These are phyloP conservation scores for Colletotrichum sp. DNA, from an alignment of 2,329 filamentous ascomycete species.

Conservation along the genomic window DNA sequence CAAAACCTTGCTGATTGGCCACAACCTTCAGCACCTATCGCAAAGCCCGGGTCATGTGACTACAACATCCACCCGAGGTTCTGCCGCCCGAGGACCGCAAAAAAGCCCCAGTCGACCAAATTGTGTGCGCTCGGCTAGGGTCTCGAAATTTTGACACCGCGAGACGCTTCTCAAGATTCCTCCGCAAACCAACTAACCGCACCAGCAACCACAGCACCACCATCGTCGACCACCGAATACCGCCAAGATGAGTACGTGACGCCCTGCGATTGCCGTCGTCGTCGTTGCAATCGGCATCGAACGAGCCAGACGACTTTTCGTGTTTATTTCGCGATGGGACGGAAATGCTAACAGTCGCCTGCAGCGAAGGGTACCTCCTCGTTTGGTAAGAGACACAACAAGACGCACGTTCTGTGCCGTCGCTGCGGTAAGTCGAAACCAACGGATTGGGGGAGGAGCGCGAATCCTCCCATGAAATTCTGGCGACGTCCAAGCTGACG, in stretches of 20 bases:
- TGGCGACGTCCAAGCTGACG: neutral
- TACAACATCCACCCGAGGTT: neutral
- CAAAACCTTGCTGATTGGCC: neutral
- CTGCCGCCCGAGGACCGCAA: neutral
- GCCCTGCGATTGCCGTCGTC: neutral
- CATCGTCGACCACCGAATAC: constrained; percentile 32
- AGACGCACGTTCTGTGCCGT: constrained; percentile 98
- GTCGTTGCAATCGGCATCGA: neutral
- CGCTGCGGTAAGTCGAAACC: constrained; percentile 83
- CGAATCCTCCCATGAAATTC: constrained; percentile 6
- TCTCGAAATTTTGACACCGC: constrained; percentile 3
- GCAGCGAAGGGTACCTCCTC: constrained; percentile 64
- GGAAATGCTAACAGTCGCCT: constrained; percentile 26
- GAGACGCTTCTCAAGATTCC: constrained; percentile 6
- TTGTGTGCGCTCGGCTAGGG: constrained; percentile 17
- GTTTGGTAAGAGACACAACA: constrained; percentile 81
- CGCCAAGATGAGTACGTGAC: constrained; percentile 64
- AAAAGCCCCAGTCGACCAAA: neutral
- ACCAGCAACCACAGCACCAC: constrained; percentile 21
- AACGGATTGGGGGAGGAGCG: neutral
- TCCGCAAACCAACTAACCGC: constrained; percentile 18
- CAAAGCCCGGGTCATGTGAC: constrained; percentile 11
- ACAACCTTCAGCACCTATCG: neutral
- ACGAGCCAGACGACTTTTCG: constrained; percentile 6
- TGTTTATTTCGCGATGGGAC: constrained; percentile 25